Base-by-base conservation (phyloP, 2,329 filamentous ascomycete species). In the Trichophyton schoenleinii region DNA sequence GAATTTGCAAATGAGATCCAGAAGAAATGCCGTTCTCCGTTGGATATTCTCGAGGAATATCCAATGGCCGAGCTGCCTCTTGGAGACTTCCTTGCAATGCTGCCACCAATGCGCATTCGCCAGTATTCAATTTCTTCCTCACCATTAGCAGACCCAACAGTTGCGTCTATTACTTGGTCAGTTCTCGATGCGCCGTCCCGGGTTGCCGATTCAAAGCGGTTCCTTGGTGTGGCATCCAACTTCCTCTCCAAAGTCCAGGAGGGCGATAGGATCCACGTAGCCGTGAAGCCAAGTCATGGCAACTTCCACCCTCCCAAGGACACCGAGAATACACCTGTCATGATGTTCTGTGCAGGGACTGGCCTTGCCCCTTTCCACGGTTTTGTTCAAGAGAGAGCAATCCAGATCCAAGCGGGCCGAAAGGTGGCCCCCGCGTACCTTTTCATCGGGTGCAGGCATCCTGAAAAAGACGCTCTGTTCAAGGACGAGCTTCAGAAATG, bases 241-340 rank as follows among this genome's bases (percentile, higher is more conserved):
- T 55, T 55, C 31, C 52, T 55, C 4, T 55, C 52, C 52, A 55
- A 20, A 3, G 28, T 36, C 18, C 25, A 15, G 11, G 52, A 55
- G 20, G 52, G 52, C 20, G 52, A 55, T 55, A 55, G 52, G 28
- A 55, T 55, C 18, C 52, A 55, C 11, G 52, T 55, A 36, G 52
- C 52, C 22, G 52, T 55, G 28, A 55, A 55, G 28, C 31, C 52
- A 8, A 55, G 52, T 13, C 52, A 55, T 20, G 52, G 52, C 25
- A 55, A 55, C 52, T 55, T 55, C 28, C 25, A 55, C 3, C 52
- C 52, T 55, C 52, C 52, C 52, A 55, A 36, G n/a, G 52, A 55
- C 13, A 55, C 34, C 15, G 52, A 55, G n/a, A 55, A 55, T 15
- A 55, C 52, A n/a, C 52, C 52, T 20, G 1, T 55, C 52, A 38